Base-by-base conservation (phyloP, 805 yeast species). In the Lachancea waltii region DNA sequence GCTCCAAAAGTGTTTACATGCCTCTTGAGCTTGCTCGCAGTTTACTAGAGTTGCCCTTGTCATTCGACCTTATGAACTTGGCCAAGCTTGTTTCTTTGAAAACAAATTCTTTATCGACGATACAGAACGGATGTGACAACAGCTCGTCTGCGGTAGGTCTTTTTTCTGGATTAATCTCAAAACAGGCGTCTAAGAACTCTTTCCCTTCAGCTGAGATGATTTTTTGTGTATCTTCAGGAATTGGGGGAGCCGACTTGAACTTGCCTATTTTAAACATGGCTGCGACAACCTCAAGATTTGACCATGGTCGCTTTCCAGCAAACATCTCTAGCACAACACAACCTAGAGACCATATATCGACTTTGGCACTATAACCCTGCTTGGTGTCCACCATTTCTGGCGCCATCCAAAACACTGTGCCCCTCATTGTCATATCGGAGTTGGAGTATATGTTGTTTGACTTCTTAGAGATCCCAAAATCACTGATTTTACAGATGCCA, bases 381-480 rank as follows among this genome's bases (percentile, higher is more conserved):
- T 79, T 79, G 42, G 85, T 86, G 56, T 87, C 90, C 35, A 92
- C 87, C 47, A 94, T 95, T 56, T 92, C 99, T 0, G 99, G 99
- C 1, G 99, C 99, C 98, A 92, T 92, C 98, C 98, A 92, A 60
- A 89, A 92, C 1, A 94, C 86, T 0, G 98, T 89, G 17, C 99
- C 99, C 62, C 94, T 95, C 95, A 85, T 86, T 9, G 97, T 89
- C 95, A 89, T 85, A 39, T 86, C 96, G 3, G 95, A 86, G 58
- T 92, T 87, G 21, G 84, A 79, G 58, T 92, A 90, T 17, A 90
- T 85, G 56, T 92, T 89, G 31, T 79, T 73, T 9, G 86, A 77
- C 53, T 79, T 77, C 58, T 86, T 89, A 29, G 97, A 87, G 36
- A 92, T 92, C 32, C 98, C 98, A 65, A 92, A 92, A 61, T 92